These are phyloP conservation scores for Hibiscus syriacus DNA, from an alignment of 345 rosid species.

Conservation along the genomic window DNA sequence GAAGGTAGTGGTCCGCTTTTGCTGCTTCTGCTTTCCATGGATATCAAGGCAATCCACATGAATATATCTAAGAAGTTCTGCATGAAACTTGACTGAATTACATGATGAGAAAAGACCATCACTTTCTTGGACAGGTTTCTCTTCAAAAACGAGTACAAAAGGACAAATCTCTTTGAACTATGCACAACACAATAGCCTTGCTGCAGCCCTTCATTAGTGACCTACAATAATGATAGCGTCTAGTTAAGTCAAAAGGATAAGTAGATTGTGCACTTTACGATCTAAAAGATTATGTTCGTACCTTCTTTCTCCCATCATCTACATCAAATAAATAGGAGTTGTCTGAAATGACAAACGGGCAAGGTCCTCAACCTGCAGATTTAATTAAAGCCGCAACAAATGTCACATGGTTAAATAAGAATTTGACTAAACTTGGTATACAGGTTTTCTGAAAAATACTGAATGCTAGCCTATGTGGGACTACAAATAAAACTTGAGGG, in stretches of 20 bases:
- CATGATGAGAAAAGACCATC: constrained; percentile 99
- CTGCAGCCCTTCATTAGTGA: constrained; percentile 89
- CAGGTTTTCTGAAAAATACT: neutral
- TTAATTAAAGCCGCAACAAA: neutral
- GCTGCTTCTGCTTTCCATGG: no score
- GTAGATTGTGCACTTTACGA: neutral
- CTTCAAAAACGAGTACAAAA: constrained; percentile 83
- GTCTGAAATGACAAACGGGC: constrained; percentile 88
- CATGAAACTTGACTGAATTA: constrained; percentile 81
- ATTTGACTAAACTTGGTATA: neutral
- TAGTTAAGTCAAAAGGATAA: constrained; percentile 5
- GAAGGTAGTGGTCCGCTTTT: no score
- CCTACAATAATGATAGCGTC: constrained; percentile 35
- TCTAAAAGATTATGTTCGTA: constrained; percentile 17
- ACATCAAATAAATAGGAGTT: constrained; percentile 78
- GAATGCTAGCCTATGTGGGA: no score
- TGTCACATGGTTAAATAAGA: neutral
- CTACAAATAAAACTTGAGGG: neutral
- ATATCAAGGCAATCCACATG: constrained; percentile 61
- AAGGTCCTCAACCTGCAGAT: constrained; percentile 81
- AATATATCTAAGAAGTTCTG: constrained; percentile 74
- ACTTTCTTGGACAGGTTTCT: constrained; percentile 83
- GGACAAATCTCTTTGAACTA: constrained; percentile 71
- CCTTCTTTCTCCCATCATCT: constrained; percentile 93
- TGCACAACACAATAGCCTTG: constrained; percentile 93